Percentiles rank a stretch among this genome's conserved stretches.
Evolutionary conservation across 225 moss, liverwort and hornwort species (phyloP).

Genomic region (Pleurozium schreberi): DNA sequence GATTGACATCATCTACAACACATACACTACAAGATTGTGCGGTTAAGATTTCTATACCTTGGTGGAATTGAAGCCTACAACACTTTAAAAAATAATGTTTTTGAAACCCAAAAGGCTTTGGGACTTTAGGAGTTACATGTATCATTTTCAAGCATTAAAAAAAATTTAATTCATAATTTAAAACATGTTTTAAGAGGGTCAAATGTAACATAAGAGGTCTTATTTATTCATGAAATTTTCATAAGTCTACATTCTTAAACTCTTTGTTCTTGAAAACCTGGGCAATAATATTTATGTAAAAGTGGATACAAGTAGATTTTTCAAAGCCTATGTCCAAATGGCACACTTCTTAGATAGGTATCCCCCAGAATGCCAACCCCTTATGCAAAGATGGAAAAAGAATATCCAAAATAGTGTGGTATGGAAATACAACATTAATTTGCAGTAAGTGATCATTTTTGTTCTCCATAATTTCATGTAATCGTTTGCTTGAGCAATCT

Average conservation of each 20-base stretch:
- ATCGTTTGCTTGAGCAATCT: background rate
- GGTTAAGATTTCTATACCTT: too few species aligned
- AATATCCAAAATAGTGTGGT: background rate
- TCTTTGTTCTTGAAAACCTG: background rate
- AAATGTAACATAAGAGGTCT: background rate
- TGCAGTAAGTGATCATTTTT: background rate
- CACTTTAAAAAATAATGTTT: too few species aligned
- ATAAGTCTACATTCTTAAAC: background rate
- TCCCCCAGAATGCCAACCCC: accelerated
- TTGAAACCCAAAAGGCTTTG: too few species aligned
- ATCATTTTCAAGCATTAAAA: background rate
- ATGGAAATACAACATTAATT: background rate
- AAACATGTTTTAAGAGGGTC: background rate
- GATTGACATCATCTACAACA: too few species aligned
- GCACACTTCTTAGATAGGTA: background rate
- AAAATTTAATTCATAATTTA: background rate
- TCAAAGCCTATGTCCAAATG: background rate
- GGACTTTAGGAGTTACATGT: too few species aligned
- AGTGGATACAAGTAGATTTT: background rate
- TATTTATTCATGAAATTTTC: background rate
- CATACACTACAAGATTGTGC: too few species aligned
- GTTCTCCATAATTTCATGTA: background rate
- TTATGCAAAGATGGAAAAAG: background rate
- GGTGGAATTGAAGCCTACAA: too few species aligned
- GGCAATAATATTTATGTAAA: background rate